Percentiles rank a stretch among this genome's conserved stretches.
phyloP scores from a whole-genome alignment of 139 green algal species.

The Mesotaenium endlicherianum region DNA sequence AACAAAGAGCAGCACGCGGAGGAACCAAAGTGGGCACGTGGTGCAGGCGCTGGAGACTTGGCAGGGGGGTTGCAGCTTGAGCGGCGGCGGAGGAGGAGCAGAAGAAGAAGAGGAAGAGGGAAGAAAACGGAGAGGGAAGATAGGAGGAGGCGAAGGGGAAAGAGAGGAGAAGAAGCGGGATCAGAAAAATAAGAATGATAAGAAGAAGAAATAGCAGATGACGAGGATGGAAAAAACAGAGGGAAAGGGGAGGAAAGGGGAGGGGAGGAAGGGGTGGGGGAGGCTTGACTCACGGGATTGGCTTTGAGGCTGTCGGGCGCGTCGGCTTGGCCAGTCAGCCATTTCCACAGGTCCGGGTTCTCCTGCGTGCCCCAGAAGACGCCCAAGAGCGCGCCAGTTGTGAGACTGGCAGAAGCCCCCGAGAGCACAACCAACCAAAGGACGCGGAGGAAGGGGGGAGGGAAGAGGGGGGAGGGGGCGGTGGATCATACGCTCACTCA shows the following conservation, averaged over 20 bases:
- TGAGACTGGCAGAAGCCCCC: too few species aligned
- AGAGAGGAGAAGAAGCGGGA: not conserved
- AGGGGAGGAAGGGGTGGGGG: not conserved
- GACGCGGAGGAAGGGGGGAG: too few species aligned
- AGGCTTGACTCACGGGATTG: slow-evolving; percentile 28
- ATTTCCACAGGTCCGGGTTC: slow-evolving; percentile 55
- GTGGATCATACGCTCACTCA: too few species aligned
- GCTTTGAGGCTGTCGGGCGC: not conserved
- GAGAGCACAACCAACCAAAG: too few species aligned
- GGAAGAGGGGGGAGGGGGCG: too few species aligned
- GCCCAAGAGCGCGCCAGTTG: too few species aligned
- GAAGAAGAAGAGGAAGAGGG: not conserved
- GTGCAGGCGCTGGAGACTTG: too few species aligned
- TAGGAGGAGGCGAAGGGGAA: not conserved
- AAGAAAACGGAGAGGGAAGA: not conserved
- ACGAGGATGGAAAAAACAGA: not conserved
- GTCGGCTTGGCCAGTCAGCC: slow-evolving; percentile 47
- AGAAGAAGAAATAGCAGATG: not conserved
- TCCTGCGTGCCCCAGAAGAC: slow-evolving; percentile 35
- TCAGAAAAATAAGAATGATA: not conserved
- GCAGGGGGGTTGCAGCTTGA: too few species aligned
- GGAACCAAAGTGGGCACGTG: too few species aligned
- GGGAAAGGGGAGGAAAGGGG: not conserved
- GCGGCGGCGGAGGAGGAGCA: too few species aligned
- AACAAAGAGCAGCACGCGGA: too few species aligned